phyloP scores from a whole-genome alignment of 192 early-diverging fungal genomes.

The Ambispora gerdemannii region DNA sequence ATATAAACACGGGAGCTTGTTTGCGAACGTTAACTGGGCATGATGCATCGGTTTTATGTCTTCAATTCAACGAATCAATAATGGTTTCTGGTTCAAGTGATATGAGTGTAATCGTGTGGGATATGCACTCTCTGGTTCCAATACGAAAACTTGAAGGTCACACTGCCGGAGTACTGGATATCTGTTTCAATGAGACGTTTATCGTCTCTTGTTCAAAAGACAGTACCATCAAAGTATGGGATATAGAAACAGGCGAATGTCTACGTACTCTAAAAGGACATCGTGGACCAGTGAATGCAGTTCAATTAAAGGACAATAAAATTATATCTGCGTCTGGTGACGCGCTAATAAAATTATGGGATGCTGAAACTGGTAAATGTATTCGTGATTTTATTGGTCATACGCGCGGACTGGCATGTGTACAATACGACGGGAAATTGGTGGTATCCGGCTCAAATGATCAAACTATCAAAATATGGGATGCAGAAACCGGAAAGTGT shows the following conservation, averaged over 20 bases:
- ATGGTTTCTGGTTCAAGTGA: constrained; percentile 88
- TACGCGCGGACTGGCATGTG: constrained; percentile 74
- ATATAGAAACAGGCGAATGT: constrained; percentile 55
- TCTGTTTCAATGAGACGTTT: constrained; percentile 70
- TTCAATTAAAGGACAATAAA: constrained; percentile 67
- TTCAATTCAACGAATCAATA: constrained; percentile 73
- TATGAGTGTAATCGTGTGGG: constrained; percentile 81
- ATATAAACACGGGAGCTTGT: constrained; percentile 57
- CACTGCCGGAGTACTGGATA: constrained; percentile 76
- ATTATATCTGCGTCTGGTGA: constrained; percentile 87
- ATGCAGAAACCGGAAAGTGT: constrained; percentile 63
- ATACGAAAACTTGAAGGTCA: constrained; percentile 68
- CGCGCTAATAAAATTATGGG: constrained; percentile 76
- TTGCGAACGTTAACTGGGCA: constrained; percentile 64
- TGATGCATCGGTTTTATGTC: constrained; percentile 68
- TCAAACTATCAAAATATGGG: constrained; percentile 81
- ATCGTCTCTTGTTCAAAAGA: constrained; percentile 93
- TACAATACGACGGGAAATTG: constrained; percentile 75
- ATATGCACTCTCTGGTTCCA: constrained; percentile 48
- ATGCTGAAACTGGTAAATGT: constrained; percentile 63
- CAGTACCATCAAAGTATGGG: constrained; percentile 87
- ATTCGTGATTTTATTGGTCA: constrained; percentile 79
- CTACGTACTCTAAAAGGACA: constrained; percentile 74
- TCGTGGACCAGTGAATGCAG: constrained; percentile 91
- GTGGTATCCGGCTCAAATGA: constrained; percentile 83